Evolutionary conservation across 768 basidiomycete species (phyloP).

Genomic region (Leccinum subtestaceum): DNA sequence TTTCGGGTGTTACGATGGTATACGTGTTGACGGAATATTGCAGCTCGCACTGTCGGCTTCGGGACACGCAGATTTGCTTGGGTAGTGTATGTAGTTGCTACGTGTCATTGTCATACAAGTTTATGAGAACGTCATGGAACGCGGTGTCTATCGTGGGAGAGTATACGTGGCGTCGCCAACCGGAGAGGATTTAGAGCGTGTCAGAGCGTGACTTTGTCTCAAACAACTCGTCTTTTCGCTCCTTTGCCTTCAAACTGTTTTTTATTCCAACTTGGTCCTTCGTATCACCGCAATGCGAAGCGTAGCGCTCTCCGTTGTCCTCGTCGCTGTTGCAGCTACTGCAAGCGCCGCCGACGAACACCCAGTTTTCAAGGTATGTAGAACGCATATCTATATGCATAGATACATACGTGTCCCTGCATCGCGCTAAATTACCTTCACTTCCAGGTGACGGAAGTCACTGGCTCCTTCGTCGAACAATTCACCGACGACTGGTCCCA

Average conservation of each 20-base stretch:
- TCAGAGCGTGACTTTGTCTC: slow-evolving; percentile 10
- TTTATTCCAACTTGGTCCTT: slow-evolving; percentile 53
- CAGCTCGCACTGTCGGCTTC: slow-evolving; percentile 92
- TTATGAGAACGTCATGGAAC: slow-evolving; percentile 5
- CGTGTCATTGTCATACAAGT: background rate
- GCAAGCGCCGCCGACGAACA: slow-evolving; percentile 60
- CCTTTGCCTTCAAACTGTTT: slow-evolving; percentile 31
- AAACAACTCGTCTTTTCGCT: slow-evolving; percentile 36
- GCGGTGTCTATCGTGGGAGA: slow-evolving; percentile 35
- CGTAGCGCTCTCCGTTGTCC: slow-evolving; percentile 73
- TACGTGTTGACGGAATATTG: slow-evolving; percentile 10
- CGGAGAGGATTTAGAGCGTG: slow-evolving; percentile 35
- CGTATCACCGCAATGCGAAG: slow-evolving; percentile 77
- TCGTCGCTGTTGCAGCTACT: slow-evolving; percentile 65
- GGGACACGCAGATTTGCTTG: slow-evolving; percentile 91
- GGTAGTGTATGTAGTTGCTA: slow-evolving; percentile 38
- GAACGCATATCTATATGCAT: slow-evolving; percentile 3
- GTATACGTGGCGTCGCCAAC: slow-evolving; percentile 44
- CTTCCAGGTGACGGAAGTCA: slow-evolving; percentile 67
- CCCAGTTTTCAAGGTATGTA: slow-evolving; percentile 64
- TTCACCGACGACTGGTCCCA: slow-evolving; percentile 88
- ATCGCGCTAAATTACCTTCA: background rate
- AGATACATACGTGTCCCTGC: slow-evolving; percentile 3
- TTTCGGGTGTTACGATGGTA: background rate
- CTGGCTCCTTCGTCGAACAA: slow-evolving; percentile 93